phyloP scores from a whole-genome alignment of 345 rosid genomes.

The Erucastrum elatum region DNA sequence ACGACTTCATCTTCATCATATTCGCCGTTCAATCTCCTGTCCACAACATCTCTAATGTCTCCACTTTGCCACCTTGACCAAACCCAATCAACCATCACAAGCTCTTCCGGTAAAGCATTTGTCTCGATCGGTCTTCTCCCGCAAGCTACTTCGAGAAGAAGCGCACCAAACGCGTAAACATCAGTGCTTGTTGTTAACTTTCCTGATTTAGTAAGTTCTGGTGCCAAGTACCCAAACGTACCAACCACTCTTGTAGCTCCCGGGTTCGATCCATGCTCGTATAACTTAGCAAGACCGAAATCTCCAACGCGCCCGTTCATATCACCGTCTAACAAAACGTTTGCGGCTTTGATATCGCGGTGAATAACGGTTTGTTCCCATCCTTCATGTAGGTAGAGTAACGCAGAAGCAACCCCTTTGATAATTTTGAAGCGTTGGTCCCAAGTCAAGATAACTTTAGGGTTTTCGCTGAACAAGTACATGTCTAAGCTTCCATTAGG shows the following conservation, averaged over 20 bases:
- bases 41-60: slow-evolving; percentile 65
- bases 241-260: slow-evolving; percentile 84
- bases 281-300: slow-evolving; percentile 86
- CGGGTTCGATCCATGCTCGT: slow-evolving; percentile 73
- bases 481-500: slow-evolving; percentile 90
- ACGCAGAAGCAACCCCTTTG: slow-evolving; percentile 82
- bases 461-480: slow-evolving; percentile 63
- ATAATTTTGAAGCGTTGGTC: slow-evolving; percentile 71
- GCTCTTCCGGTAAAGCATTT: slow-evolving; percentile 81
- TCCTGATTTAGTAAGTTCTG: slow-evolving; percentile 84
- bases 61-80: slow-evolving; percentile 76
- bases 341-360: slow-evolving; percentile 87
- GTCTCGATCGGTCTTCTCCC: slow-evolving; percentile 88
- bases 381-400: slow-evolving; percentile 84
- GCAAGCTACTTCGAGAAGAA: slow-evolving; percentile 74
- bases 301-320: slow-evolving; percentile 80
- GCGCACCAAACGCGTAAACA: slow-evolving; percentile 89
- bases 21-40: slow-evolving; percentile 59
- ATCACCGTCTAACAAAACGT: slow-evolving; percentile 74
- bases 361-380: slow-evolving; percentile 94
- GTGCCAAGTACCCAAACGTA: slow-evolving; percentile 93
- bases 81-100: slow-evolving; percentile 87
- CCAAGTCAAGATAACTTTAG: slow-evolving; percentile 64
- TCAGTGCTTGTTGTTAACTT: slow-evolving; percentile 75
- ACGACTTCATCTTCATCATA: slow-evolving; percentile 63